Conservation (phyloP, 2,329 filamentous ascomycete genomes). For the Fusarium robinianum region DNA sequence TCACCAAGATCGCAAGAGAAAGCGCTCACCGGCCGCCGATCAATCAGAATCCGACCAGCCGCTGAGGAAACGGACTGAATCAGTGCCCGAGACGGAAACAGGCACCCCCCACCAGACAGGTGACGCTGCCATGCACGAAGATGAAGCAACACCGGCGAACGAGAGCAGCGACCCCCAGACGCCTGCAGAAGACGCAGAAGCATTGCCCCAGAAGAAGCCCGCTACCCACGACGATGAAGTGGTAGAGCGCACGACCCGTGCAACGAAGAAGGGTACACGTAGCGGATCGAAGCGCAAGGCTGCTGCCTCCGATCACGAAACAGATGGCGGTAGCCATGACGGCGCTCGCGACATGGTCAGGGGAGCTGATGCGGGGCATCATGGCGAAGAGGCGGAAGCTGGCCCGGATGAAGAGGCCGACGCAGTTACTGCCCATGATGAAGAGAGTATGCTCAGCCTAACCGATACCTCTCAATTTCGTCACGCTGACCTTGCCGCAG, state of each 20-base stretch:
- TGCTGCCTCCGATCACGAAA: conserved; percentile 38
- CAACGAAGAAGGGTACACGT: conserved; percentile 48
- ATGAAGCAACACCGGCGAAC: conserved; percentile 44
- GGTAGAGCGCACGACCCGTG: conserved; percentile 41
- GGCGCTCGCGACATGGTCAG: conserved; percentile 42
- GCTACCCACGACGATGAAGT: conserved; percentile 39
- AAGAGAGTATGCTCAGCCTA: conserved; percentile 57
- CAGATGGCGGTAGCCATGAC: conserved; percentile 41
- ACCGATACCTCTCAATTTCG: conserved; percentile 5
- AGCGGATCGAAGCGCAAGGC: conserved; percentile 47
- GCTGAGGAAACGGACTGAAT: conserved; percentile 58
- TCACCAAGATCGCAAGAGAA: conserved; percentile 52
- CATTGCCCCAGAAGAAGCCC: conserved; percentile 36
- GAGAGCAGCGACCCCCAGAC: conserved; percentile 47
- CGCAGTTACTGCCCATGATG: conserved; percentile 62
- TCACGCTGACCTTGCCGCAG: conserved; percentile 49
- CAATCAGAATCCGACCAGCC: conserved; percentile 53
- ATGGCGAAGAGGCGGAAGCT: conserved; percentile 59
- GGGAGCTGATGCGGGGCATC: conserved; percentile 49
- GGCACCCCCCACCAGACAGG: conserved; percentile 37
- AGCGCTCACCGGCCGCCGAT: conserved; percentile 53
- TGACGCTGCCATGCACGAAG: conserved; percentile 41
- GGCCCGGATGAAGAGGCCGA: conserved; percentile 65
- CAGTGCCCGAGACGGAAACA: conserved; percentile 48
- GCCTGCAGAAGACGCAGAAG: conserved; percentile 53